Base-by-base conservation (phyloP, 257 asterid genomes). In the Przewalskia tangutica region DNA sequence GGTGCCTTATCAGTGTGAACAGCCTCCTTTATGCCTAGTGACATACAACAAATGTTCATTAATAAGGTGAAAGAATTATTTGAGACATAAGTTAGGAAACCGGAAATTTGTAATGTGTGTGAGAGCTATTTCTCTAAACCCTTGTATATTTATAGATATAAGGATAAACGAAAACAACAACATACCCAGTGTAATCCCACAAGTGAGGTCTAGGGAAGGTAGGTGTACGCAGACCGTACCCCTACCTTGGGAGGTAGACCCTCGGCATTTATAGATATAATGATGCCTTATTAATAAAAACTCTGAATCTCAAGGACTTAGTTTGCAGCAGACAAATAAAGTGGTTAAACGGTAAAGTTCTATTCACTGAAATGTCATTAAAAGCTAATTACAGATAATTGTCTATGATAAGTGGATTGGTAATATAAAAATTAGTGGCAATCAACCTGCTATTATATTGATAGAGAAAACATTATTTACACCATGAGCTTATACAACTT, bases 1-100 rank as follows among this genome's bases (percentile, higher is more conserved):
- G 99, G 98, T 67, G 99, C 98, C 81, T 93, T 94, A 18, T 94
- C 98, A 12, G 98, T 94, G 78, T 84, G 85, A 68, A 96, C 88
- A 17, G 97, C 97, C 88, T 96, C 98, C 90, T 92, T 92, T 46
- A 83, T 6, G 83, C 86, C 89, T 85, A 50, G 20, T 8, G 58
- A 3, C 20, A 65, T 34, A 20, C 34, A 80, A 17, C 34, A 80
- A 17, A 63, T 32, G 1, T 20, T 44, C 20, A 12, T 44, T 62
- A 63, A 7, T 36, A n/a, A 36, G 67, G 56, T 40, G 32, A 3
- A 78, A 36, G 18, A 79, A 20, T 10, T 59, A 23, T 32, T n/a
- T 2, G 34, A 66, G 16, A 40, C 8, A 67, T 67, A 17, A 16
- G 76, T 14, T 7, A 16, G 46, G 5, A 66, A 38, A 66, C 5